Evolutionary conservation across 306 rosid genomes (phyloP).

Genomic region (Corylus americana): DNA sequence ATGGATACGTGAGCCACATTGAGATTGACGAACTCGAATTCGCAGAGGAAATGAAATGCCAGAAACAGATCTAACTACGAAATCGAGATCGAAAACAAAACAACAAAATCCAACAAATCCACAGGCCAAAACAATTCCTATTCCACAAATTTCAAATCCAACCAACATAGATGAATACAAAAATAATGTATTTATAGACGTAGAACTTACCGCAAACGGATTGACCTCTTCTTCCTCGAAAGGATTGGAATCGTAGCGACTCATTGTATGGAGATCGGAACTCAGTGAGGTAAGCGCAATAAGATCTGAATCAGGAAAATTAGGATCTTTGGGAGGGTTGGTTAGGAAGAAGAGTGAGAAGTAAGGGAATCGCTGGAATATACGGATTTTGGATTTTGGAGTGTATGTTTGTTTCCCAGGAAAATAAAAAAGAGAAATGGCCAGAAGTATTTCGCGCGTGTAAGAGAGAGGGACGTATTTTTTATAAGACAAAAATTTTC

Average conservation of each 20-base stretch:
- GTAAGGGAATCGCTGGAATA: conserved; percentile 21
- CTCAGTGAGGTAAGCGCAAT: not conserved
- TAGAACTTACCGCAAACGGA: conserved; percentile 69
- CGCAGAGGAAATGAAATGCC: not conserved
- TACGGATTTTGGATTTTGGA: conserved; percentile 28
- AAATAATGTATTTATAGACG: not conserved
- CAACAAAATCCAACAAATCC: not conserved
- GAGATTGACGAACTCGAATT: not conserved
- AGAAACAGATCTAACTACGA: conserved; percentile 32
- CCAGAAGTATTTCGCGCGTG: conserved; percentile 28
- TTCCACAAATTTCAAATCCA: not conserved
- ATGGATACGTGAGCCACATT: conserved; percentile 21
- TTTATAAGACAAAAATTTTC: no score
- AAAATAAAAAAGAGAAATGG: conserved; percentile 28
- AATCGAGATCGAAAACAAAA: conserved; percentile 10
- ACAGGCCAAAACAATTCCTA: conserved; percentile 7
- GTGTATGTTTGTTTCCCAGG: conserved; percentile 30
- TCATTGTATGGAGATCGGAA: conserved; percentile 50
- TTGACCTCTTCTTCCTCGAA: conserved; percentile 70
- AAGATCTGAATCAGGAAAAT: conserved; percentile 18
- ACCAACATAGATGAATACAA: not conserved
- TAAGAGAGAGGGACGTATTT: not conserved
- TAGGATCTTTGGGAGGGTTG: not conserved
- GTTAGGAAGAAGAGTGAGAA: not conserved
- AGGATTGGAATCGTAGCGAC: conserved; percentile 72